These are phyloP conservation scores for Hymenoscyphus scutula DNA, from an alignment of 2,329 filamentous ascomycete genomes.

Conservation along the genomic window DNA sequence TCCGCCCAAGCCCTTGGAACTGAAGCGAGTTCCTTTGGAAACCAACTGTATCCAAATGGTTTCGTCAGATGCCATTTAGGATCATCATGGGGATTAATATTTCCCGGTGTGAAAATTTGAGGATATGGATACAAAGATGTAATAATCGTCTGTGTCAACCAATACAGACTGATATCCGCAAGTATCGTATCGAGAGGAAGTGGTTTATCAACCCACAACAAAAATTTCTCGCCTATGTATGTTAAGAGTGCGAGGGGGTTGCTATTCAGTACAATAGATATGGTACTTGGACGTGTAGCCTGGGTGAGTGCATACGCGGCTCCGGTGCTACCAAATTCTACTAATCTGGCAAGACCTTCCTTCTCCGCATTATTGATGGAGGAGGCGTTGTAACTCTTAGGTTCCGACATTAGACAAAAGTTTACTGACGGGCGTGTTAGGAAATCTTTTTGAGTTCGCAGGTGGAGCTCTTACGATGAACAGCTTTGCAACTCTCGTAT, in stretches of 20 bases:
- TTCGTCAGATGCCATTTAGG: conserved; percentile 30
- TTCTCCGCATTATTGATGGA: conserved; percentile 39
- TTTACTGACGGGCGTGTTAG: background rate
- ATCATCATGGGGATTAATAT: background rate
- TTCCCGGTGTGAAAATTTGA: conserved; percentile 24
- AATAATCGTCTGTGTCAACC: conserved; percentile 51
- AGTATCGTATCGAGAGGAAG: conserved; percentile 45
- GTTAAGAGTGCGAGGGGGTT: conserved; percentile 55
- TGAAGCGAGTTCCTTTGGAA: conserved; percentile 43
- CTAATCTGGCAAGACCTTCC: conserved; percentile 42
- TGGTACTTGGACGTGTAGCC: conserved; percentile 52
- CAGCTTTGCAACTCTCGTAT: conserved; percentile 21
- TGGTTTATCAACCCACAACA: conserved; percentile 43
- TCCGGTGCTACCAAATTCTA: conserved; percentile 43
- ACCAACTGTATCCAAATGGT: conserved; percentile 47
- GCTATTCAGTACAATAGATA: conserved; percentile 51
- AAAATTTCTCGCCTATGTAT: conserved; percentile 51
- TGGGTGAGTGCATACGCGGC: conserved; percentile 52
- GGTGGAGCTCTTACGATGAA: background rate
- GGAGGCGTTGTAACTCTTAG: background rate
- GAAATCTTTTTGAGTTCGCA: background rate
- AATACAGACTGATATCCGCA: conserved; percentile 50
- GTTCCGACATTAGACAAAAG: background rate
- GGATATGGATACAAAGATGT: conserved; percentile 51
- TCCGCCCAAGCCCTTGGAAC: conserved; percentile 40